phyloP scores from a whole-genome alignment of 805 yeast species.

The Metschnikowia koreensis region DNA sequence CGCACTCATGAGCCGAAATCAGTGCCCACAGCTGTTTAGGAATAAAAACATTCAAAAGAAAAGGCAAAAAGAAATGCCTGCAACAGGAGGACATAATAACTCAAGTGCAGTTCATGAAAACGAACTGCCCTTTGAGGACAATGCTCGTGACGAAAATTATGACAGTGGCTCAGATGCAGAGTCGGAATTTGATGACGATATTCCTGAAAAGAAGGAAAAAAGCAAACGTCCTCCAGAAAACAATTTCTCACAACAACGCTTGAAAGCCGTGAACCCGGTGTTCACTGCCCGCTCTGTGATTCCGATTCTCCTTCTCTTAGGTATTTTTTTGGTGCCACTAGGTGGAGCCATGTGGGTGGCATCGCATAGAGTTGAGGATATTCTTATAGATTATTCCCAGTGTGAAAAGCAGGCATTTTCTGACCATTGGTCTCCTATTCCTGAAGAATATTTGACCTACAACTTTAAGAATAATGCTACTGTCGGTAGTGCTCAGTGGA shows the following conservation, averaged over 20 bases:
- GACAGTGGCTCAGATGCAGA: constrained; percentile 23
- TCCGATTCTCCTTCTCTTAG: constrained; percentile 38
- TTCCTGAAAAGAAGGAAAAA: constrained; percentile 39
- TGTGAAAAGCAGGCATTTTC: constrained; percentile 36
- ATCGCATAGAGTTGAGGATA: constrained; percentile 36
- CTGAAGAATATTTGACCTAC: constrained; percentile 39
- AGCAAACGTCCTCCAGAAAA: constrained; percentile 63
- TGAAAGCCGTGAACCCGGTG: constrained; percentile 49
- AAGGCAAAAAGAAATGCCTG: constrained; percentile 5
- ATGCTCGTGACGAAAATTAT: constrained; percentile 4
- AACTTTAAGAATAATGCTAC: constrained; percentile 28
- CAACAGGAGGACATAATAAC: background rate
- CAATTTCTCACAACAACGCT: constrained; percentile 55
- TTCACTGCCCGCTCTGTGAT: constrained; percentile 43
- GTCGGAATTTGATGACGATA: constrained; percentile 42
- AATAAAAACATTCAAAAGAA: background rate
- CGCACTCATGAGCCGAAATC: background rate
- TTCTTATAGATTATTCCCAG: constrained; percentile 41
- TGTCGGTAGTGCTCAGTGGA: constrained; percentile 34
- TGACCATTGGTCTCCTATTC: constrained; percentile 35
- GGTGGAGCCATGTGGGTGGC: constrained; percentile 51
- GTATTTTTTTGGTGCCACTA: constrained; percentile 40
- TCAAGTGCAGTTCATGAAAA: background rate
- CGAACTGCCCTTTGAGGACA: constrained; percentile 17
- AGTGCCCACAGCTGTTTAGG: too few species aligned